phyloP scores from a whole-genome alignment of 805 yeast species.

The Dipodascopsis uninucleata region DNA sequence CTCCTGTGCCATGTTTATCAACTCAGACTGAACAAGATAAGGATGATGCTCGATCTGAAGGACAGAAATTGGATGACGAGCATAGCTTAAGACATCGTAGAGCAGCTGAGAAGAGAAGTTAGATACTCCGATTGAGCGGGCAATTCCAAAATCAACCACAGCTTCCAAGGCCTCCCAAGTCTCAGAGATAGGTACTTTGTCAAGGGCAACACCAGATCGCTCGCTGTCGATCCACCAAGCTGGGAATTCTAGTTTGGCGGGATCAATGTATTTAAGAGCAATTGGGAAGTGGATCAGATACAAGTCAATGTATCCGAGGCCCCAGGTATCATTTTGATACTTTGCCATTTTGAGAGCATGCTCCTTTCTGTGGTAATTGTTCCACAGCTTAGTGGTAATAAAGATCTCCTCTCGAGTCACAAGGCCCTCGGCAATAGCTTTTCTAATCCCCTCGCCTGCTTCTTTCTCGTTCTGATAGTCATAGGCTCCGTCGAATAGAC shows the following conservation, averaged over 20 bases:
- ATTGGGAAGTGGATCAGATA: conserved; percentile 87
- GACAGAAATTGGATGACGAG: conserved; percentile 49
- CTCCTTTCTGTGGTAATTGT: conserved; percentile 63
- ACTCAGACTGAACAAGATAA: conserved; percentile 67
- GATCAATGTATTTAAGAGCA: conserved; percentile 74
- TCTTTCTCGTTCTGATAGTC: conserved; percentile 69
- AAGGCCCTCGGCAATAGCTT: conserved; percentile 64
- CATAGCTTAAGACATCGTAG: conserved; percentile 46
- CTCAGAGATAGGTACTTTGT: conserved; percentile 60
- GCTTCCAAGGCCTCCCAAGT: conserved; percentile 81
- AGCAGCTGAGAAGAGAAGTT: conserved; percentile 62
- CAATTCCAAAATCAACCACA: conserved; percentile 52
- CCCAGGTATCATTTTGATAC: conserved; percentile 61
- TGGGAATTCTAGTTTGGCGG: conserved; percentile 75
- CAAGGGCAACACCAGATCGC: conserved; percentile 39
- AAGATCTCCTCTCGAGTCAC: conserved; percentile 71
- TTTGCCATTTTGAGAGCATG: conserved; percentile 63
- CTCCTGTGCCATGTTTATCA: conserved; percentile 55
- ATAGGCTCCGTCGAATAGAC: conserved; percentile 66
- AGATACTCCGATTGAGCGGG: conserved; percentile 69
- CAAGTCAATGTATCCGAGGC: conserved; percentile 72
- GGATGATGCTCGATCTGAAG: conserved; percentile 91
- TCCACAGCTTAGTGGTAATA: conserved; percentile 83
- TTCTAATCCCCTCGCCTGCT: conserved; percentile 59
- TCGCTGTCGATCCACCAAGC: conserved; percentile 39